These are phyloP conservation scores for Wallemia ichthyophaga DNA, from an alignment of 1,284 basidiomycete genomes.

Conservation along the genomic window DNA sequence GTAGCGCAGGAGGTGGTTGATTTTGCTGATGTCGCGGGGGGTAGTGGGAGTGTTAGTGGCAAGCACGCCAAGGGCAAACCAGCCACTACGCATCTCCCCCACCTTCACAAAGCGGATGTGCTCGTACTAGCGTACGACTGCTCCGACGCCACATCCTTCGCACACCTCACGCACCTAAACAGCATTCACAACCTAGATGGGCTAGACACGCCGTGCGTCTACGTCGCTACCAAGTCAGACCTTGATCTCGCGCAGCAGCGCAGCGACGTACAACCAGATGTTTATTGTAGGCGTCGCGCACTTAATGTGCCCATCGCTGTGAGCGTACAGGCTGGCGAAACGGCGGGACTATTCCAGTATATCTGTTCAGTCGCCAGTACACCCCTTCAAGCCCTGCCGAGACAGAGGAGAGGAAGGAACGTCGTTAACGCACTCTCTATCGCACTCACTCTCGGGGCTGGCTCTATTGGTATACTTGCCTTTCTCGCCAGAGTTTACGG, in stretches of 20 bases:
- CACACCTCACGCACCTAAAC: constrained; percentile 82
- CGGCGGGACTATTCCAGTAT: constrained; percentile 63
- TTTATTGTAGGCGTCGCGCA: constrained; percentile 60
- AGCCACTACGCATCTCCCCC: too few species aligned
- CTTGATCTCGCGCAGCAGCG: constrained; percentile 84
- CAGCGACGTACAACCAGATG: constrained; percentile 93
- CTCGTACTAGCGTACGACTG: constrained; percentile 91
- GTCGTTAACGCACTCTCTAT: not conserved
- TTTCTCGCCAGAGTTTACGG: not conserved
- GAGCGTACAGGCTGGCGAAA: constrained; percentile 51
- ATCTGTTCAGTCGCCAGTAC: constrained; percentile 58
- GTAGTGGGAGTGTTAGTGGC: too few species aligned
- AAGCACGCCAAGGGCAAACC: too few species aligned
- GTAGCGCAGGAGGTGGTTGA: constrained; percentile 98
- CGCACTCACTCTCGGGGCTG: not conserved
- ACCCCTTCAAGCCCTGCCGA: constrained; percentile 23
- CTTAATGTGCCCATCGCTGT: constrained; percentile 71
- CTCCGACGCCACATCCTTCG: constrained; percentile 94
- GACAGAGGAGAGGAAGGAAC: not conserved
- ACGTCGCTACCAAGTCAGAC: constrained; percentile 97
- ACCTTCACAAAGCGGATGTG: constrained; percentile 72
- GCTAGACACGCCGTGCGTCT: constrained; percentile 73
- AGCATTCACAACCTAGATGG: constrained; percentile 89
- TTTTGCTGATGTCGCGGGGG: too few species aligned
- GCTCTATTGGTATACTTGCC: not conserved